Evolutionary conservation across 192 early-diverging fungal genomes (phyloP).

Genomic region (Backusella sp.): DNA sequence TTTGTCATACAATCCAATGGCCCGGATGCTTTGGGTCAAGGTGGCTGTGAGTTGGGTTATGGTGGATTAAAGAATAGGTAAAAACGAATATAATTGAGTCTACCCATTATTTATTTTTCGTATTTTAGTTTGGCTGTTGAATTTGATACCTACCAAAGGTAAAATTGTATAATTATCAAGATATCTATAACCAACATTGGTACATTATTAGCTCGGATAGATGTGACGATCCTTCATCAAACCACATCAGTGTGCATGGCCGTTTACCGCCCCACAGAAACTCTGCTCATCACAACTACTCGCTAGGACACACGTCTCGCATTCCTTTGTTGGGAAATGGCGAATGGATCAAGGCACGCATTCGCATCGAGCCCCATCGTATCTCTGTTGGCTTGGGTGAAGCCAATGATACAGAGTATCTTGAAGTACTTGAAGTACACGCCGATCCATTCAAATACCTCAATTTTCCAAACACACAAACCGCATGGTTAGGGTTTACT

Average conservation of each 20-base stretch:
- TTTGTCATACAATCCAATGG: slow-evolving; percentile 31
- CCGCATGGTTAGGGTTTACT: slow-evolving; percentile 38
- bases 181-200: background rate
- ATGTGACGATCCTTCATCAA: slow-evolving; percentile 33
- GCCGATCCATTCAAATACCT: background rate
- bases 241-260: slow-evolving; percentile 39
- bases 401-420: background rate
- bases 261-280: slow-evolving; percentile 21
- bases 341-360: slow-evolving; percentile 19
- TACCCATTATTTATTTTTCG: background rate
- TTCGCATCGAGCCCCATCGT: background rate
- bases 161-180: background rate
- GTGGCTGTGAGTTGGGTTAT: slow-evolving; percentile 39
- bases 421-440: background rate
- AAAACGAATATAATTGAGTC: background rate
- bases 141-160: slow-evolving; percentile 41
- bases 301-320: slow-evolving; percentile 26
- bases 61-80: slow-evolving; percentile 36
- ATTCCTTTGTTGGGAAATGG: slow-evolving; percentile 31
- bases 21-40: slow-evolving; percentile 24
- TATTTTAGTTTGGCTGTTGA: slow-evolving; percentile 37
- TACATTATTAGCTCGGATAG: slow-evolving; percentile 22
- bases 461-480: background rate
- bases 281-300: slow-evolving; percentile 31
- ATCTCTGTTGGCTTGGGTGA: slow-evolving; percentile 13